Base-by-base conservation (phyloP, 768 basidiomycete genomes). In the Chalciporus pseudorubinellus region DNA sequence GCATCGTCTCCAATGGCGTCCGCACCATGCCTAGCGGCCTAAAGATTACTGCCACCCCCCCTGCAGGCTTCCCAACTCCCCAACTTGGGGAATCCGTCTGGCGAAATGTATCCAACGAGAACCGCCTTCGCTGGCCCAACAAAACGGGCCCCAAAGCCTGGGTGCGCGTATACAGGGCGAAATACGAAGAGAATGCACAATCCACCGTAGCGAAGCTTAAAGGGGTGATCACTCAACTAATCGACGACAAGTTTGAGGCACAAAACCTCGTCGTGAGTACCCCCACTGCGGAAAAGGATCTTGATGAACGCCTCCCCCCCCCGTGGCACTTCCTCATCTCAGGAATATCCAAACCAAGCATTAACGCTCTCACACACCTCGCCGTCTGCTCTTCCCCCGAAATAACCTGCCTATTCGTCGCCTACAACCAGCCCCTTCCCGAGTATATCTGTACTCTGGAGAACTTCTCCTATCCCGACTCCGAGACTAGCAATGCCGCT, bases 71-170 rank as follows among this genome's bases (percentile, higher is more conserved):
- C 41, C 48, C 48, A 10, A 13, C 31, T 10, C 48, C 41, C 11
- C 48, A 50, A 22, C 41, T 50, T 8, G 21, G 39, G 6, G 28
- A 50, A 19, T 50, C 48, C 6, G 41, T 50, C 1, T 50, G 48
- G 48, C n/a, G 39, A 0, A 50, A 43, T 13, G 14, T 24, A 0
- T 21, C 48, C 6, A 11, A 41, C 28, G 19, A 40, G 10, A 20
- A 41, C 3, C 5, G 10, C 6, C n/a, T 19, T 0, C 16, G 13
- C 1, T 50, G 48, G 48, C 39, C 39, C 6, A 16, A 33, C 26
- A 50, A 50, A 26, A 18, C 11, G 14, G 48, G 40, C 1, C 40
- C 48, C 3, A 50, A 50, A 12, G 39, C 39, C 16, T 50, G 49
- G 49, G 49, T 26, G 1, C 5, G 31, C 0, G 19, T 26, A 2